Evolutionary conservation across 129 eudicot species (phyloP), one percentile per base, ranked within the genome.

Genomic region (Sambucus nigra): DNA sequence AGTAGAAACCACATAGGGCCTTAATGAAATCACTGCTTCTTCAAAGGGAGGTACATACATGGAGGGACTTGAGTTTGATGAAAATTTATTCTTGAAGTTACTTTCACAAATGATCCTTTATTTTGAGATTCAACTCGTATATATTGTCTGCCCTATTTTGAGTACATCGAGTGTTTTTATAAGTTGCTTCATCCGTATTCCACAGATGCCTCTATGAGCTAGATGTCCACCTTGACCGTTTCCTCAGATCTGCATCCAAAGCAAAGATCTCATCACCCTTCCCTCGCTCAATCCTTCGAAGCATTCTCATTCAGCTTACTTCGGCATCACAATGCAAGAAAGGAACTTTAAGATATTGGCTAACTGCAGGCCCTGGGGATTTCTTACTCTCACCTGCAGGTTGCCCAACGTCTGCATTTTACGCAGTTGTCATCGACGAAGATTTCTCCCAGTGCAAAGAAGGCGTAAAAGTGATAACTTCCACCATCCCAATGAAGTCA

Each of bases 261-360:
- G 95, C 97, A 5, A 89, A 64, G 60, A 73, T 89, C 53, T 41
- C 70, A n/a, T 60, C 80, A 25, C 93, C 97, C 4, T 84, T 75
- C 61, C 69, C 95, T 20, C 68, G 61, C 53, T 73, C 95, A 19
- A 71, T 72, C 57, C 93, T 89, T 13, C 51, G 76, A 58, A 46
- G 67, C 67, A 89, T 89, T 20, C 91, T 84, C 20, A 76, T 89
- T 63, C 95, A 89, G 67, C 81, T 84, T n/a, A 5, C 93, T 4
- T 67, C 76, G 18, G 75, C 78, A 45, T 89, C 97, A 32, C 63
- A 79, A 18, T 78, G 88, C 80, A 75, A 53, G 61, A 81, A 84
- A 70, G 97, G 95, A 45, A 84, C 93, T 58, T 66, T 89, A 14
- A 56, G 97, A 69, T 89, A 81, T 69, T 89, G 97, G 97, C 27